Base-by-base conservation (phyloP, 805 yeast genomes). In the Barnettozyma botsteinii region DNA sequence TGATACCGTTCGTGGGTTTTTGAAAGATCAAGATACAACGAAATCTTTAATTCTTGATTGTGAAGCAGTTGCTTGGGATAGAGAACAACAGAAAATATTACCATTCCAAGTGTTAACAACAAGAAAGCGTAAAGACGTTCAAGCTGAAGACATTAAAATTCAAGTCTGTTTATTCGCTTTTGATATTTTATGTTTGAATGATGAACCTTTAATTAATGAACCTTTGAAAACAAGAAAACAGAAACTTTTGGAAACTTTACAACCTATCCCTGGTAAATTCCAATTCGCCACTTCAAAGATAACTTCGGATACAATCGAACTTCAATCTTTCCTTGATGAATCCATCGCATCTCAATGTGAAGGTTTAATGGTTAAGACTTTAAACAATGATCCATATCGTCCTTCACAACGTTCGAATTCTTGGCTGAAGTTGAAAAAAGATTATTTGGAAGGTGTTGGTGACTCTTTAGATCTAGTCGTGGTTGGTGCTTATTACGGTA, bases 41-140 rank as follows among this genome's bases (percentile, higher is more conserved):
- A 63, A 65, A 30, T 73, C 85, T 8, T 69, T 91, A 60, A 87
- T 93, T 43, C 61, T 93, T 42, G 98, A 93, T 59, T 85, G 96
- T 64, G 98, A 93, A 63, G 96, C 96, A 7, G 98, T 93, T 8
- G 98, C 98, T 0, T 93, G 95, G 95, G 96, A 91, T 61, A 68
- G 81, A 41, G 81, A 73, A 38, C 69, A 72, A 18, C 60, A 76
- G n/a, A 85, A 82, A 59, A 91, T 93, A 42, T 65, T 93, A 41
- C 98, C 98, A 1, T 93, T 93, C 63, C 98, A 93, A 61, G 83
- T 87, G 0, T 66, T 93, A 37, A 83, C 96, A 1, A 93, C 98
- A 0, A 76, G 98, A 60, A 93, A 93, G 64, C 75, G 98, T 38
- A 93, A 93, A 59, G 96, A 82, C 51, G 98, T 93, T 6, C 81